A percentile compares a stretch with the other conserved stretches of the same genome.
phyloP scores from a whole-genome alignment of 148 eudicot genomes.

The Cornus florida region DNA sequence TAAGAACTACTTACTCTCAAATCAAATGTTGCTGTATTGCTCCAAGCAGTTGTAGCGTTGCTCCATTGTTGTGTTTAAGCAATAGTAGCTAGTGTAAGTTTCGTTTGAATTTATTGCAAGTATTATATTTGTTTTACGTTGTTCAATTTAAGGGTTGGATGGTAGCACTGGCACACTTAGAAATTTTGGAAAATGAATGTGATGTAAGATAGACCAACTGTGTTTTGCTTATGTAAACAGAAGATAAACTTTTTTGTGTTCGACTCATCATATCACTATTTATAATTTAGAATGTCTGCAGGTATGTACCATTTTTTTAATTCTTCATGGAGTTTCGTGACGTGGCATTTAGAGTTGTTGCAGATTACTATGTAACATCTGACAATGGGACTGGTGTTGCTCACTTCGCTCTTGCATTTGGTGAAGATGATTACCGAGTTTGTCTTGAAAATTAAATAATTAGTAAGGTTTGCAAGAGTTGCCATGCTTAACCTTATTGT shows the following conservation, averaged over 20 bases:
- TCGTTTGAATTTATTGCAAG: background rate
- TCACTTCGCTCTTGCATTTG: constrained; percentile 98
- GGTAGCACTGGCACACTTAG: too few species aligned
- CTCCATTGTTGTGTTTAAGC: background rate
- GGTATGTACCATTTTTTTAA: constrained; percentile 83
- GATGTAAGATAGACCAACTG: background rate
- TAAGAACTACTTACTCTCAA: too few species aligned
- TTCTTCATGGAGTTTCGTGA: constrained; percentile 79
- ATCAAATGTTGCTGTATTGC: background rate
- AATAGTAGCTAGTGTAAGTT: background rate
- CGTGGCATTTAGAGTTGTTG: constrained; percentile 89
- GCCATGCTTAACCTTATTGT: constrained; percentile 11
- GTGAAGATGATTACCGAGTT: constrained; percentile 98
- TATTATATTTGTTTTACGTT: too few species aligned
- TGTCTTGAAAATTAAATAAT: constrained; percentile 78
- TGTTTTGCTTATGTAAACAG: background rate
- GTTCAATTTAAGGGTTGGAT: too few species aligned
- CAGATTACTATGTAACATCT: constrained; percentile 88
- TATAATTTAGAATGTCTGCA: constrained; percentile 23
- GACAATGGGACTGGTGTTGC: constrained; percentile 98
- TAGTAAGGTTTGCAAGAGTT: constrained; percentile 40
- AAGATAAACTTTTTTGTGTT: background rate
- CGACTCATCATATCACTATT: background rate
- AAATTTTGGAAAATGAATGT: background rate
- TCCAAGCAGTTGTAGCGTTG: background rate